phyloP scores from a whole-genome alignment of 352 stramenopile species.

The Globisporangium paddicum region DNA sequence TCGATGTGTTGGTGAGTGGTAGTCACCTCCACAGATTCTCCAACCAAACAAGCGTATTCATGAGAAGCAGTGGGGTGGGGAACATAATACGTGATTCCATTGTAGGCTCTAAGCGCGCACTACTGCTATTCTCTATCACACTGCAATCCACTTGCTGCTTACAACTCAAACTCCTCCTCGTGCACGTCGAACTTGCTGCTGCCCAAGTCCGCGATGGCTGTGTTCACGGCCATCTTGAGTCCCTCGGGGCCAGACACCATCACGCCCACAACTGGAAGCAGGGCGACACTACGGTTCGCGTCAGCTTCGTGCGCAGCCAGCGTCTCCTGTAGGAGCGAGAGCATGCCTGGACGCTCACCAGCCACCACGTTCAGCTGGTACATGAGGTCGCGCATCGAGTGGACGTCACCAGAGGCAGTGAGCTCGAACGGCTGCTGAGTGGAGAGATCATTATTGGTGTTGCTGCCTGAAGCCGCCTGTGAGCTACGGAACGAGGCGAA shows the following conservation, averaged over 20 bases:
- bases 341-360: constrained; percentile 29
- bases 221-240: constrained; percentile 35
- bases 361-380: constrained; percentile 25
- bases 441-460: neutral
- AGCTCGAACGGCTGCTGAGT: neutral
- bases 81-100: no score
- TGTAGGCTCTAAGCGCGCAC: no score
- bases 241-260: constrained; percentile 31
- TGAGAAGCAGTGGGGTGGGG: no score
- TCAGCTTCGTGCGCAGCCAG: constrained; percentile 20
- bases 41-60: no score
- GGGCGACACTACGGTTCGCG: neutral
- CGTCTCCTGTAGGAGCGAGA: constrained; percentile 24
- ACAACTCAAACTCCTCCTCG: constrained; percentile 52
- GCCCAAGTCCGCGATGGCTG: constrained; percentile 26
- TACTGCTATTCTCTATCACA: no score
- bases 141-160: no score
- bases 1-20: no score
- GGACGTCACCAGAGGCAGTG: constrained; percentile 28
- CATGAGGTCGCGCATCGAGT: constrained; percentile 35
- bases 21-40: no score
- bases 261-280: constrained; percentile 26
- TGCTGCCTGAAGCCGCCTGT: no score
- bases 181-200: constrained; percentile 43
- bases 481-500: constrained; percentile 20